These are phyloP conservation scores for Pelagophyceae sp. DNA, from an alignment of 352 stramenopile species.

Conservation along the genomic window DNA sequence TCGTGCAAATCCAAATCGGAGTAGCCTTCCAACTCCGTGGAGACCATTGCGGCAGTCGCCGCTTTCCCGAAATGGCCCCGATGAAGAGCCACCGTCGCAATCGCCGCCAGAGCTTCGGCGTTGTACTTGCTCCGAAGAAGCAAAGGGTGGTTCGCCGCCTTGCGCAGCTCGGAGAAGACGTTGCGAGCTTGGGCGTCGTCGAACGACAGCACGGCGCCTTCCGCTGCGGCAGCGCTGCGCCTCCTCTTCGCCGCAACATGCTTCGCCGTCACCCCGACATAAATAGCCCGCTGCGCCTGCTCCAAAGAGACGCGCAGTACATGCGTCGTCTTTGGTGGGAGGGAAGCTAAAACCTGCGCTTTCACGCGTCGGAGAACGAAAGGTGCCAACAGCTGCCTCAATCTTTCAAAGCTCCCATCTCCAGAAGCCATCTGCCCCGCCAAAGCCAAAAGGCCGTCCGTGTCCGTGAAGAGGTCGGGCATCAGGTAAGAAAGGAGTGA, in stretches of 20 bases:
- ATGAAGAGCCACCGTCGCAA: constrained; percentile 64
- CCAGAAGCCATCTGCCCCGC: background rate
- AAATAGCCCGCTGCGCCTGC: constrained; percentile 64
- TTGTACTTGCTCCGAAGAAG: constrained; percentile 68
- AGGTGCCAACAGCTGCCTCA: constrained; percentile 82
- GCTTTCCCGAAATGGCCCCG: constrained; percentile 56
- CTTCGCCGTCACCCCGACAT: constrained; percentile 54
- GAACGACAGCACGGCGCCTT: background rate
- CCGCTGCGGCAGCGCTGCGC: background rate
- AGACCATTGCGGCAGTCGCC: constrained; percentile 66
- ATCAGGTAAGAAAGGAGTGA: constrained; percentile 79
- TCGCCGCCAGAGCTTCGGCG: constrained; percentile 59
- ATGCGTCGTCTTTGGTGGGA: constrained; percentile 51
- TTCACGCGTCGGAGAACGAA: constrained; percentile 94
- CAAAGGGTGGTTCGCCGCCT: constrained; percentile 92
- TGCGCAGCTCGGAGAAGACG: constrained; percentile 90
- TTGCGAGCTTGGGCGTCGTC: constrained; percentile 49
- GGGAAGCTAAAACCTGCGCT: constrained; percentile 73
- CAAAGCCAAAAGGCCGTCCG: constrained; percentile 40
- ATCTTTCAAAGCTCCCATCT: background rate
- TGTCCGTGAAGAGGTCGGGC: constrained; percentile 68
- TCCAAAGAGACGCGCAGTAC: constrained; percentile 70
- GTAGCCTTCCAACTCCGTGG: constrained; percentile 79
- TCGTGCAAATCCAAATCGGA: constrained; percentile 90
- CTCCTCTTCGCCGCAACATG: constrained; percentile 11